Evolutionary conservation across 2,329 filamentous ascomycete species (phyloP), one percentile per base, ranked within the genome.

Genomic region (Biscogniauxia mediterranea): DNA sequence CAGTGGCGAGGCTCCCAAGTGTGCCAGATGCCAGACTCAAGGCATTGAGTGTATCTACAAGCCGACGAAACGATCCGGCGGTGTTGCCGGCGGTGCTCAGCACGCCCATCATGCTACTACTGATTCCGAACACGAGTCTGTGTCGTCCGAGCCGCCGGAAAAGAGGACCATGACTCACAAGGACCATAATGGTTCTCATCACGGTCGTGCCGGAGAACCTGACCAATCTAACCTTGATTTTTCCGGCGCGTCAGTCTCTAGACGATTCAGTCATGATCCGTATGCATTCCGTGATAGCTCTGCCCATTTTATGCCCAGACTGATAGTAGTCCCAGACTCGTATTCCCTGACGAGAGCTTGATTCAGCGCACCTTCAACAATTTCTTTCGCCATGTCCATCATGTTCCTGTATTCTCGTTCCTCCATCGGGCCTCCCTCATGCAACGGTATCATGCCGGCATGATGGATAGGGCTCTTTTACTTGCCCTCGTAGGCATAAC

Each of bases 371-470:
- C 82, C 5, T 84, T 86, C 64, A 82, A 83, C 66, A 80, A 81
- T 65, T 86, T 85, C 73, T 86, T 86, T 70, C 80, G 81, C 51
- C 81, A 85, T 68, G 78, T 86, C 50, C 83, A 86, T 71, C 84
- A 86, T 63, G 83, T 86, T 56, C 82, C 84, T 52, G 82, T 83
- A 66, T 84, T 83, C 73, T 84, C 83, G 11, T 86, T 86, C 60
- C 72, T 86, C 17, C 84, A 86, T 66, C 82, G 83, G 25, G 83
- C 83, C 13, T 86, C 84, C 1, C 79, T 86, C 23, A 85, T 85
- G 82, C 83, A 85, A 69, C 79, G 83, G 28, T 85, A 85, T 69
- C 80, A 84, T 64, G 79, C 81, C 4, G 83, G 83, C 54, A 83
- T 83, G 63, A 81, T 86, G 64, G 83, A 86, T 67, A 79, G 78